Evolutionary conservation across 2,329 filamentous ascomycete species (phyloP), one percentile per base, ranked within the genome.

Genomic region (Microdochium trichocladiopsis): DNA sequence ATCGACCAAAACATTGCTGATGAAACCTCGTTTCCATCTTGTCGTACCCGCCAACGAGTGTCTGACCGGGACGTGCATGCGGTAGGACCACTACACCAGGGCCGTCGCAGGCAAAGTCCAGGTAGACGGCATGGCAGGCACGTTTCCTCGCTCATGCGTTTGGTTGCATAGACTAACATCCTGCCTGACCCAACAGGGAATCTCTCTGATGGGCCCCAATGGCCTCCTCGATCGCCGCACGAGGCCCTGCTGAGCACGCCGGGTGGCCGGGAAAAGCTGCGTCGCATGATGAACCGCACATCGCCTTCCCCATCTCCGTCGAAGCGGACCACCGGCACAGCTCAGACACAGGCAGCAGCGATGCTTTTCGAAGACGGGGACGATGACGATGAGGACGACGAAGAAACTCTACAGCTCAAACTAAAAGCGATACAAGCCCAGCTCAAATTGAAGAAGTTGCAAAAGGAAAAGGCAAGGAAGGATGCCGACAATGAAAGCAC

Each of bases 361-460:
- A 58, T 58, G 22, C 53, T 60, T 24, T 57, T 58, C 14, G 57
- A 55, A 23, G 55, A 50, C 8, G 66, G 49, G 71, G 72, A 75
- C 3, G 72, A 72, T 4, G 78, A 83, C 10, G 83, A 86, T 0
- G 86, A 89, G 4, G 87, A 95, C 6, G 92, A 95, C 60, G 93
- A 96, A 67, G 92, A 97, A 73, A 95, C 84, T 1, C 72, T 97
- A 31, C 83, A 95, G 63, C 73, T 99, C 56, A 86, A 95, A 66
- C 74, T 97, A 4, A 85, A 92, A 57, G 90, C 89, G 52, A 95
- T 99, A 53, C 86, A 97, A 68, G 90, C 92, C 6, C 86, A 87
- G 55, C 72, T 97, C 50, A 94, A 87, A 68, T 70, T 97, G 57
- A 97, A 96, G 69, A 91, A 87, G 63, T 72, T 97, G 14, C 88